Evolutionary conservation across 1,284 basidiomycete genomes (phyloP).

Genomic region (Papiliotrema flavescens): DNA sequence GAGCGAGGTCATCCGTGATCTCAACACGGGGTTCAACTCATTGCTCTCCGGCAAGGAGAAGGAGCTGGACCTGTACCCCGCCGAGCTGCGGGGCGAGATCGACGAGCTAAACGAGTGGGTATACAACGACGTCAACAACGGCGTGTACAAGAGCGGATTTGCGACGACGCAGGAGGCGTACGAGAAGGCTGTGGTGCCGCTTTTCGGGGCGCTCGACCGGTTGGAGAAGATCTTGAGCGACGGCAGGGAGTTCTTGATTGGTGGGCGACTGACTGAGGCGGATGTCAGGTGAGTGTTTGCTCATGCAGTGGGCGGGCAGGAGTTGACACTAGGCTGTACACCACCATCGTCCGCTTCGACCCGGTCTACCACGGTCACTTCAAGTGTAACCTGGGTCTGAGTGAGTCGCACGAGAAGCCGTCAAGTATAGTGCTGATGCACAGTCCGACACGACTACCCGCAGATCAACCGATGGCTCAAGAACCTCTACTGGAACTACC

Average conservation of each 20-base stretch:
- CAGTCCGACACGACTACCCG: constrained; percentile 67
- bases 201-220: constrained; percentile 76
- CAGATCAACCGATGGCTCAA: constrained; percentile 77
- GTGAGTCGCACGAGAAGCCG: constrained; percentile 20
- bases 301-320: background rate
- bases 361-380: constrained; percentile 88
- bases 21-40: constrained; percentile 78
- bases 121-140: constrained; percentile 63
- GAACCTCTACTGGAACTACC: constrained; percentile 84
- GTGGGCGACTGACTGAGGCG: constrained; percentile 79
- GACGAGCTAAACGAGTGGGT: constrained; percentile 86
- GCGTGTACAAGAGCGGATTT: constrained; percentile 79
- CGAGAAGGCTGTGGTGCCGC: constrained; percentile 63
- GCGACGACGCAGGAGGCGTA: constrained; percentile 80
- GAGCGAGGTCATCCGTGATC: constrained; percentile 87
- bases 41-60: constrained; percentile 61
- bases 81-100: constrained; percentile 67
- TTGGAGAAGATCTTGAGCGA: constrained; percentile 68
- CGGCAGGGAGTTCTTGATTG: constrained; percentile 78
- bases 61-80: constrained; percentile 72
- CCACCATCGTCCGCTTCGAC: constrained; percentile 80
- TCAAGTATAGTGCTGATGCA: background rate
- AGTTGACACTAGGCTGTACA: constrained; percentile 63
- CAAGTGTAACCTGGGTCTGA: constrained; percentile 82
- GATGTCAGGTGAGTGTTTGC: constrained; percentile 57